Percentiles rank a stretch among this genome's conserved stretches.
Evolutionary conservation across 352 stramenopile genomes (phyloP).

Genomic region (Pythium guiyangense): DNA sequence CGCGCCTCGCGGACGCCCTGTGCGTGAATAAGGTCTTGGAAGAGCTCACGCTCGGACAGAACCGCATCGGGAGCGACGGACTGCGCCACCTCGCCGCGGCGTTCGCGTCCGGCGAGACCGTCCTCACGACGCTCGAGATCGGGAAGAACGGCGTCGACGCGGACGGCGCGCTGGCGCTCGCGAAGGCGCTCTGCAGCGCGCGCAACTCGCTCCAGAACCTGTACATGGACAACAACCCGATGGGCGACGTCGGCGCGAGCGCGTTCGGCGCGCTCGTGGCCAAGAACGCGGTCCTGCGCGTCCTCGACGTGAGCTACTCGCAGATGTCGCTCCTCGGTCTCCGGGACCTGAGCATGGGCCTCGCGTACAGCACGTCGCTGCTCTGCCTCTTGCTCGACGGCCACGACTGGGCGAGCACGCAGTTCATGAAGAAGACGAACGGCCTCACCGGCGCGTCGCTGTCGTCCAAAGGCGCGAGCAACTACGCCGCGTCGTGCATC

Average conservation of each 20-base stretch:
- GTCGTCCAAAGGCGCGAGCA: slow-evolving; percentile 58
- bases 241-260: slow-evolving; percentile 65
- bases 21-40: slow-evolving; percentile 52
- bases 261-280: slow-evolving; percentile 65
- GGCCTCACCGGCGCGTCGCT: slow-evolving; percentile 53
- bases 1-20: slow-evolving; percentile 49
- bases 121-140: slow-evolving; percentile 67
- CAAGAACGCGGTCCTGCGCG: slow-evolving; percentile 65
- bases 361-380: slow-evolving; percentile 56
- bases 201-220: slow-evolving; percentile 67
- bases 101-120: slow-evolving; percentile 45
- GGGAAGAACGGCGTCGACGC: slow-evolving; percentile 73
- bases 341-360: slow-evolving; percentile 60
- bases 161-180: slow-evolving; percentile 64
- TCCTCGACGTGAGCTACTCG: slow-evolving; percentile 79
- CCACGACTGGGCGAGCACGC: slow-evolving; percentile 79
- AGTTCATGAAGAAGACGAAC: slow-evolving; percentile 79
- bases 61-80: slow-evolving; percentile 60
- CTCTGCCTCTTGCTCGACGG: slow-evolving; percentile 73
- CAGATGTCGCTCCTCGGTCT: slow-evolving; percentile 74
- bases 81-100: slow-evolving; percentile 52
- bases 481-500: slow-evolving; percentile 73
- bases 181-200: slow-evolving; percentile 48
- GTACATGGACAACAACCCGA: slow-evolving; percentile 83
- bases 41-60: slow-evolving; percentile 75